phyloP scores from a whole-genome alignment of 805 yeast species.

The Kuraishia floccosa region DNA sequence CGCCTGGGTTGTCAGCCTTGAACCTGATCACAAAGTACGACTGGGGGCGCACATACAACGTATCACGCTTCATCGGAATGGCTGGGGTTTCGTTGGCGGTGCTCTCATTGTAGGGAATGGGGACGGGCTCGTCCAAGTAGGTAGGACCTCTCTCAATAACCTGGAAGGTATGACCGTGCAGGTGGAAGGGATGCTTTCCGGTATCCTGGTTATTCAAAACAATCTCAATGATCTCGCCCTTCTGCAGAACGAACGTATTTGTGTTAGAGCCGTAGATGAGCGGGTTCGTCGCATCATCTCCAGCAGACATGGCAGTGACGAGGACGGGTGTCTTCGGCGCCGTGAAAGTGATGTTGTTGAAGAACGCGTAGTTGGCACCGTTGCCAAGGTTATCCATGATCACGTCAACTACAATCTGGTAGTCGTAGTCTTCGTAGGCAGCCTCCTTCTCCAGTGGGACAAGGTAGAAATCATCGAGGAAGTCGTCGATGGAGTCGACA shows the following conservation, averaged over 20 bases:
- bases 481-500: constrained; percentile 37
- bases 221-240: constrained; percentile 63
- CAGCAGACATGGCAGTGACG: constrained; percentile 67
- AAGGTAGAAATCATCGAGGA: constrained; percentile 71
- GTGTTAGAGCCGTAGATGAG: constrained; percentile 71
- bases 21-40: constrained; percentile 82
- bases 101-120: constrained; percentile 44
- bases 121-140: constrained; percentile 40
- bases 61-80: constrained; percentile 79
- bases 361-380: constrained; percentile 91
- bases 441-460: constrained; percentile 49
- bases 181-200: constrained; percentile 95
- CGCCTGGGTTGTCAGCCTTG: constrained; percentile 87
- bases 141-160: constrained; percentile 60
- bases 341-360: constrained; percentile 75
- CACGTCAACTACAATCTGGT: constrained; percentile 56
- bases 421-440: constrained; percentile 56
- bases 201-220: constrained; percentile 80
- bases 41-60: constrained; percentile 67
- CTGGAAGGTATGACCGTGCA: constrained; percentile 92
- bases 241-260: constrained; percentile 57
- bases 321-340: constrained; percentile 82
- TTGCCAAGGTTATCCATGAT: constrained; percentile 73
- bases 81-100: constrained; percentile 48
- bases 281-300: constrained; percentile 41